A percentile compares a stretch with the other conserved stretches of the same genome.
phyloP scores from a whole-genome alignment of 2,329 filamentous ascomycete species.

The Pseudocercospora pini-densiflorae region DNA sequence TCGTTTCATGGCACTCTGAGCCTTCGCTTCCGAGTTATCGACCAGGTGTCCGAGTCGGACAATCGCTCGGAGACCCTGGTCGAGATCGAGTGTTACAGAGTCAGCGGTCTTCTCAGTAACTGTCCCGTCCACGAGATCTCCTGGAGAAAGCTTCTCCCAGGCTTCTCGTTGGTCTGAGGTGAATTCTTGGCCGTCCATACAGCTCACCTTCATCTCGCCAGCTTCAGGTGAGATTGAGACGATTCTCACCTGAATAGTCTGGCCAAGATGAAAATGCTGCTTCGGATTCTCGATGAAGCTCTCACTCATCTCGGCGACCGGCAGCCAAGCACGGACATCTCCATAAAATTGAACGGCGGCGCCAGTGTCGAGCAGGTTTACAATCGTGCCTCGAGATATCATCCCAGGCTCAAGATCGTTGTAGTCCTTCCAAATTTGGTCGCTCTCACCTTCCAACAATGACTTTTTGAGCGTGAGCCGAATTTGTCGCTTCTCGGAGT shows the following conservation, averaged over 20 bases:
- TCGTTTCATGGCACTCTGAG: conserved; percentile 74
- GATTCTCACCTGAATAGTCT: conserved; percentile 91
- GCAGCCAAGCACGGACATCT: conserved; percentile 80
- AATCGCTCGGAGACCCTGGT: conserved; percentile 75
- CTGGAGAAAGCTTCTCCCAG: conserved; percentile 73
- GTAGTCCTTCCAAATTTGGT: conserved; percentile 76
- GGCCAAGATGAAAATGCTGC: conserved; percentile 86
- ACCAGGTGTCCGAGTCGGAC: conserved; percentile 79
- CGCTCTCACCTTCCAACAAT: conserved; percentile 74
- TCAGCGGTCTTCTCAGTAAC: conserved; percentile 56
- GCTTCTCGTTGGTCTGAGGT: conserved; percentile 75
- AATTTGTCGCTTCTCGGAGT: conserved; percentile 75
- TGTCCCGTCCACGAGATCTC: conserved; percentile 75
- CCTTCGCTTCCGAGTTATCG: conserved; percentile 82
- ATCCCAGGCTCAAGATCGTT: conserved; percentile 73
- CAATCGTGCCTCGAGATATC: conserved; percentile 83
- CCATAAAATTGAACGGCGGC: conserved; percentile 95
- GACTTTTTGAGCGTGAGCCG: conserved; percentile 94
- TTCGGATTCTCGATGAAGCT: conserved; percentile 88
- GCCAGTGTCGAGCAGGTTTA: conserved; percentile 77
- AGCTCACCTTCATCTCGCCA: conserved; percentile 81
- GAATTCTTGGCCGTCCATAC: conserved; percentile 83
- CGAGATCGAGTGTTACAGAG: conserved; percentile 69
- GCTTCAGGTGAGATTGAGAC: conserved; percentile 75
- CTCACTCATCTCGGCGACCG: conserved; percentile 97